A percentile compares a stretch with the other conserved stretches of the same genome.
phyloP scores from a whole-genome alignment of 2,329 filamentous ascomycete species.

The Apiospora arundinis region DNA sequence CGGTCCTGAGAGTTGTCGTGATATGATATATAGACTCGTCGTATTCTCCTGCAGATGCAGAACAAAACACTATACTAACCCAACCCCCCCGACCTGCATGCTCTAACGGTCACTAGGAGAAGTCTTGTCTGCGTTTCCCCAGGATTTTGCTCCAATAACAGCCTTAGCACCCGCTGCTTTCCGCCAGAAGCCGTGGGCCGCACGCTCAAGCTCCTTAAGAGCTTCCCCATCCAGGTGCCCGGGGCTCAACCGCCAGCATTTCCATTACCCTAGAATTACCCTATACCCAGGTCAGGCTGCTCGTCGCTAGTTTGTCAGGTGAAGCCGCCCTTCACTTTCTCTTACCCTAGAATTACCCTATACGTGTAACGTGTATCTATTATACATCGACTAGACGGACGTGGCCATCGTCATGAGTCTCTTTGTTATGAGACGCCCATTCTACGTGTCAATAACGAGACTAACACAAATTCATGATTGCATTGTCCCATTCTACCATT shows the following conservation, averaged over 20 bases:
- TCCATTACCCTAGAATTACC: constrained; percentile 23
- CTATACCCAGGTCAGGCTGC: constrained; percentile 2
- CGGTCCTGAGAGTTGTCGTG: background rate
- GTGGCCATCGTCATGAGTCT: background rate
- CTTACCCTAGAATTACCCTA: constrained; percentile 28
- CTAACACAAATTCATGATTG: background rate
- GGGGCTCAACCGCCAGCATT: background rate
- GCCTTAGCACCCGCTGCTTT: constrained; percentile 13
- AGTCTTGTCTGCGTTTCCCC: constrained; percentile 14
- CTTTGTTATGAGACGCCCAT: background rate
- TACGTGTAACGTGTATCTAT: constrained; percentile 8
- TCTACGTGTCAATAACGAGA: background rate
- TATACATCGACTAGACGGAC: background rate
- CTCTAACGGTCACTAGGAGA: background rate
- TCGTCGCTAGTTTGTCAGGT: background rate
- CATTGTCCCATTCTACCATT: background rate
- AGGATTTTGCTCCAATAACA: background rate
- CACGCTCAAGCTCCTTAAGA: background rate
- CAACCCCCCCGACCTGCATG: background rate
- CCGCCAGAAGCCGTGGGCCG: constrained; percentile 11
- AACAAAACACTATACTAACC: background rate
- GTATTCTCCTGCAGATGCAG: background rate
- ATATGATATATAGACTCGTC: background rate
- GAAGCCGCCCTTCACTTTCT: background rate
- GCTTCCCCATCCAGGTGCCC: constrained; percentile 6